Conservation (phyloP, 257 asterid species). For the Nicotiana noctiflora region DNA sequence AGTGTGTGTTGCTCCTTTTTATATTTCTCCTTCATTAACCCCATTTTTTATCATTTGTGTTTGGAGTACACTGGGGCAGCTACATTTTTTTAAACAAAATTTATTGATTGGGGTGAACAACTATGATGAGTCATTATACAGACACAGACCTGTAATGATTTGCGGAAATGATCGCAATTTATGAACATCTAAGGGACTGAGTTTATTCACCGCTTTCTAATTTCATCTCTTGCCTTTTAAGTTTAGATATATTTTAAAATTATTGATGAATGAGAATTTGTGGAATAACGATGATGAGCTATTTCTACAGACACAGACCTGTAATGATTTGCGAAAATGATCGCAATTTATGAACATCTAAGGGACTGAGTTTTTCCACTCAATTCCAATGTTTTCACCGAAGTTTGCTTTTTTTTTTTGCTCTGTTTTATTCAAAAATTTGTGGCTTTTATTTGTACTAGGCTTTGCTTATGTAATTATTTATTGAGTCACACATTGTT, state of each 20-base stretch:
- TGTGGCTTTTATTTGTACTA: neutral
- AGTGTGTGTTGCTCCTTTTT: conserved; percentile 18
- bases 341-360: conserved; percentile 38
- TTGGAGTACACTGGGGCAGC: conserved; percentile 15
- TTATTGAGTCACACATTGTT: neutral
- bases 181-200: conserved; percentile 51
- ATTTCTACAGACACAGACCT: conserved; percentile 26
- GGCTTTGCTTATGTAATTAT: neutral
- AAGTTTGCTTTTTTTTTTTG: no score
- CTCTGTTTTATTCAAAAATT: no score
- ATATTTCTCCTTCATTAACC: neutral
- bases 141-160: conserved; percentile 46
- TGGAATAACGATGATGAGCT: conserved; percentile 20
- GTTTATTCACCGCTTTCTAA: conserved; percentile 12
- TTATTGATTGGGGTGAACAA: neutral
- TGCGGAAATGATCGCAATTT: conserved; percentile 32
- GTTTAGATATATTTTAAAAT: no score
- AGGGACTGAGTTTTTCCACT: conserved; percentile 37
- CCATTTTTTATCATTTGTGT: neutral
- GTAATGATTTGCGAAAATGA: conserved; percentile 42
- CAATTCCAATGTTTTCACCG: no score
- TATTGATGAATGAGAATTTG: neutral
- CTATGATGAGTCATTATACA: conserved; percentile 18
- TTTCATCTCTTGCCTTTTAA: no score
- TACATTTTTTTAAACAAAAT: neutral